phyloP scores from a whole-genome alignment of 495 filamentous ascomycete genomes.

The Penicillium tannophilum region DNA sequence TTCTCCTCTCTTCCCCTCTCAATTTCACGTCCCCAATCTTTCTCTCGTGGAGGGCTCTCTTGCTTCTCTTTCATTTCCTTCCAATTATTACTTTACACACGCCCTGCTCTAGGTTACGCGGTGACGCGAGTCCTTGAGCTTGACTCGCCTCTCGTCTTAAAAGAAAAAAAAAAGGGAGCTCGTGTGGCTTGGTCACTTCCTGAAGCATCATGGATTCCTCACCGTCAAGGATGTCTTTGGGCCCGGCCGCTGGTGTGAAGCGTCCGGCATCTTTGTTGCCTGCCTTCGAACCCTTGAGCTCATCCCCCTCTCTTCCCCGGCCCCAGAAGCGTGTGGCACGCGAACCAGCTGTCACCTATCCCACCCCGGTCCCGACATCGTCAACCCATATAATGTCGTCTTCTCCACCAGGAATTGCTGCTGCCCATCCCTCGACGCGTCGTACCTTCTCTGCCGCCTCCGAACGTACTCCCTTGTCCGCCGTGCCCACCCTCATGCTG shows the following conservation, averaged over 20 bases:
- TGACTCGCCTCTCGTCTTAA: conserved; percentile 18
- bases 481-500: conserved; percentile 77
- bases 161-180: conserved; percentile 15
- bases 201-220: conserved; percentile 47
- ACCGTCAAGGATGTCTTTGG: conserved; percentile 37
- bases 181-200: conserved; percentile 12
- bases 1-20: conserved; percentile 27
- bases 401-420: conserved; percentile 66
- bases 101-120: conserved; percentile 13
- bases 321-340: conserved; percentile 70
- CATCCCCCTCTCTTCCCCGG: conserved; percentile 79
- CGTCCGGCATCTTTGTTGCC: conserved; percentile 82
- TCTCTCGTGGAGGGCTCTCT: conserved; percentile 10
- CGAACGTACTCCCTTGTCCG: conserved; percentile 82
- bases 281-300: conserved; percentile 89
- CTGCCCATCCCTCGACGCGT: conserved; percentile 36
- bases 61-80: conserved; percentile 4
- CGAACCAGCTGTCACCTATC: conserved; percentile 59
- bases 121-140: conserved; percentile 33
- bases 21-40: conserved; percentile 16
- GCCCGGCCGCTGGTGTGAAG: conserved; percentile 66
- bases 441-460: conserved; percentile 69
- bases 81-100: conserved; percentile 10
- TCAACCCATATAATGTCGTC: conserved; percentile 90
- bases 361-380: conserved; percentile 90